phyloP scores from a whole-genome alignment of 2,329 filamentous ascomycete genomes.

The Penicillium digitatum region DNA sequence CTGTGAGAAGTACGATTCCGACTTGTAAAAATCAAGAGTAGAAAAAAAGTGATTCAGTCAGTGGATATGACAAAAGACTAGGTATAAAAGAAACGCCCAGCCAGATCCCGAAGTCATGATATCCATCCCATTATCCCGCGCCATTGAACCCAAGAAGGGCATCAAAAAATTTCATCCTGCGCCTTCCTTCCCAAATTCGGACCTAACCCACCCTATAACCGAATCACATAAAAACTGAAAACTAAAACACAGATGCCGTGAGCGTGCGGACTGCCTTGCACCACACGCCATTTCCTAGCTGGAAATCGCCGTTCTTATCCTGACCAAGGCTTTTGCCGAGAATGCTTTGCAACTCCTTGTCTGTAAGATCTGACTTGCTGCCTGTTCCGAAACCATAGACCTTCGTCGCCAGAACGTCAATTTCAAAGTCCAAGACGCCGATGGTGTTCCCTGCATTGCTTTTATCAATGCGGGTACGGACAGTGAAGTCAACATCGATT shows the following conservation, averaged over 20 bases:
- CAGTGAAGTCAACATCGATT: slow-evolving; percentile 42
- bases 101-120: neutral
- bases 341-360: slow-evolving; percentile 37
- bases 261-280: slow-evolving; percentile 38
- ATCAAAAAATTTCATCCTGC: neutral
- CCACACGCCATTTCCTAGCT: slow-evolving; percentile 40
- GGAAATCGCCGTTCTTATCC: slow-evolving; percentile 12
- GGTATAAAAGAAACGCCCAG: slow-evolving; percentile 3
- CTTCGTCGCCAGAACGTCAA: slow-evolving; percentile 39
- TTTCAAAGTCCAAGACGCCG: slow-evolving; percentile 35
- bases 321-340: slow-evolving; percentile 27
- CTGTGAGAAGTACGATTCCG: neutral
- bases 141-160: neutral
- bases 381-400: slow-evolving; percentile 39
- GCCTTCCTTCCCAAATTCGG: neutral
- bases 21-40: neutral
- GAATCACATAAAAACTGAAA: slow-evolving; percentile 4
- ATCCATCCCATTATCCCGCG: neutral
- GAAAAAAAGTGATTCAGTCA: neutral
- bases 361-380: slow-evolving; percentile 29
- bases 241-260: slow-evolving; percentile 35
- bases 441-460: slow-evolving; percentile 16
- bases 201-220: neutral
- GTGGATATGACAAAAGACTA: slow-evolving; percentile 1
- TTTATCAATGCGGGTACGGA: slow-evolving; percentile 28